Conservation (phyloP, 768 basidiomycete species). For the Psilocybe tampanensis region DNA sequence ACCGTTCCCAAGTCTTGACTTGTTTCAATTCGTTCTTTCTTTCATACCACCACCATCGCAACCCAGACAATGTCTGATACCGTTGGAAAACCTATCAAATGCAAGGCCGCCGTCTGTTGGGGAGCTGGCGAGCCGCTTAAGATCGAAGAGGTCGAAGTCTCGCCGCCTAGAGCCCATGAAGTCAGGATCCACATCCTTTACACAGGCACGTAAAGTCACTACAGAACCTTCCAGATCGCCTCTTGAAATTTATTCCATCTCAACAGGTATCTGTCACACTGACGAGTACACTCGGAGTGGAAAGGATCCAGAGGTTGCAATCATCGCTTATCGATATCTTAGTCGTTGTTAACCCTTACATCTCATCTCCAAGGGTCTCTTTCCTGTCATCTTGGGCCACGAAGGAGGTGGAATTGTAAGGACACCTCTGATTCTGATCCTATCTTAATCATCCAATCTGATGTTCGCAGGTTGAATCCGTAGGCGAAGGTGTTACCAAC, state of each 20-base stretch:
- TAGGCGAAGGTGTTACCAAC: constrained; percentile 91
- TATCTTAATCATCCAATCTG: constrained; percentile 3
- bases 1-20: constrained; percentile 8
- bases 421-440: constrained; percentile 25
- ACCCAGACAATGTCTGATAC: constrained; percentile 67
- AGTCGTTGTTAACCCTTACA: constrained; percentile 7
- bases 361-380: constrained; percentile 61
- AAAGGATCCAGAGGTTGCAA: constrained; percentile 84
- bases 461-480: constrained; percentile 80
- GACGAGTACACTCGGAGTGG: constrained; percentile 98
- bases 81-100: constrained; percentile 77
- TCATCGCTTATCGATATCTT: background rate
- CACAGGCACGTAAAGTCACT: constrained; percentile 60
- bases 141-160: constrained; percentile 92
- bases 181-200: constrained; percentile 92
- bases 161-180: constrained; percentile 87
- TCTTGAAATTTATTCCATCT: background rate
- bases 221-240: background rate
- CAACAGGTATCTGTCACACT: constrained; percentile 90
- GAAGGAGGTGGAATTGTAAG: constrained; percentile 88
- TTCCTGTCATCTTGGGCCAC: constrained; percentile 93
- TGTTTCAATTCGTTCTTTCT: constrained; percentile 17
- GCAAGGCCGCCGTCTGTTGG: constrained; percentile 96
- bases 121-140: constrained; percentile 83
- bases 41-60: constrained; percentile 22